Conservation (phyloP, 169 alveolate genomes). For the Perkinsus olseni region DNA sequence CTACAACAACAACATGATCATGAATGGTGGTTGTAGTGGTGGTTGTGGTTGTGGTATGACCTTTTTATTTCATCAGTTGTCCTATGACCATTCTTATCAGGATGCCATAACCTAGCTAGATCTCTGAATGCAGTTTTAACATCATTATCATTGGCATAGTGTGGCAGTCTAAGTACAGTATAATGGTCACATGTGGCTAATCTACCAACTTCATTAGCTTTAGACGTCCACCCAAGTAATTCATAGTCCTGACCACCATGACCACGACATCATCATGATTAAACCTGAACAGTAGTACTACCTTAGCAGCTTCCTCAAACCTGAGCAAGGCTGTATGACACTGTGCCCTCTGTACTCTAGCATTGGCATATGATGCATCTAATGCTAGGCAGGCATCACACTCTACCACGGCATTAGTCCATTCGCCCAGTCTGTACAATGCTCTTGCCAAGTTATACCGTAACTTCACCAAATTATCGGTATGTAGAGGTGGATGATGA, state of each 20-base stretch:
- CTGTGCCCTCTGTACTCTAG: background rate
- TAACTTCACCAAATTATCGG: background rate
- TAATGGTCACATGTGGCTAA: background rate
- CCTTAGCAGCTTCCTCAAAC: background rate
- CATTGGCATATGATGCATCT: background rate
- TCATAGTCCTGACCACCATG: background rate
- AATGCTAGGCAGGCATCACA: background rate
- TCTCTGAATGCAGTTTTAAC: background rate
- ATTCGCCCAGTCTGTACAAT: background rate
- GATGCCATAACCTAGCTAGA: background rate
- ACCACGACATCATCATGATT: background rate
- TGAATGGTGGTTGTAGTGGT: too few relatives aligned
- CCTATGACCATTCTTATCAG: background rate
- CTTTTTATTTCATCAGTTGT: background rate
- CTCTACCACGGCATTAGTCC: background rate
- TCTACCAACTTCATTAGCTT: background rate
- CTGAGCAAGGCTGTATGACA: background rate
- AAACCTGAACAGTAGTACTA: background rate
- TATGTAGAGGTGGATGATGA: background rate
- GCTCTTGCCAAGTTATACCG: background rate
- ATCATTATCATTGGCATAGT: background rate
- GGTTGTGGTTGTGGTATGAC: too few relatives aligned
- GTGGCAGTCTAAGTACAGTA: background rate
- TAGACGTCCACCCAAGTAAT: background rate
- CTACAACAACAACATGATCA: background rate